Base-by-base conservation (phyloP, 768 basidiomycete genomes). In the Auricularia heimuer region DNA sequence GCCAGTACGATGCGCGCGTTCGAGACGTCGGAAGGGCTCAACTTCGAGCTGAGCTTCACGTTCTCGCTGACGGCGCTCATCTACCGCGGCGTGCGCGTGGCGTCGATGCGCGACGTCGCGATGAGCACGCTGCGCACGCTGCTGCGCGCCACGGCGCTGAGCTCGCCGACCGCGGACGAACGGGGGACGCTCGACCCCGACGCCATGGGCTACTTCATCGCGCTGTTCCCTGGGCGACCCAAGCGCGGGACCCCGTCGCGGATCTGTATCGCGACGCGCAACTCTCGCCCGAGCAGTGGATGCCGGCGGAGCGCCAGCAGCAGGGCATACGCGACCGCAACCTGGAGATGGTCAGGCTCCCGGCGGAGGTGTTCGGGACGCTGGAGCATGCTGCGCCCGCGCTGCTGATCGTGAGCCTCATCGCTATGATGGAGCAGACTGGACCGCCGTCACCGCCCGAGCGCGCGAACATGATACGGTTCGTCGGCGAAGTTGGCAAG, bases 21-120 rank as follows among this genome's bases (percentile, higher is more conserved):
- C 36, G 93, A 95, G 68, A 81, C 84, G 44, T 75, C 88, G 54
- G 77, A 91, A 16, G 83, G 85, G 45, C 75, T 96, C 34, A 90
- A 89, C 0, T 95, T 94, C 75, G 87, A 89, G 44, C 75, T 76
- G 29, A 88, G 80, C 72, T 89, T 93, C 75, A 90, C 90, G 6
- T 92, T 95, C 75, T 86, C 89, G 12, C 75, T 97, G 21, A 86
- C 92, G 1, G 80, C 90, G 0, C 82, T 92, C 68, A 84, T 96
- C 60, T 91, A 94, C 82, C 94, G 94, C 72, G 93, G 92, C 47
- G 76, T 94, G 64, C 85, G 93, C 33, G 85, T 87, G 68, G 80
- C 84, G 2, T 78, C 80, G 3, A 80, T 92, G 68, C 83, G 77
- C 62, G 83, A 84, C 6, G 80, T 84, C 12, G 86, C 89, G 1